A percentile compares a stretch with the other conserved stretches of the same genome.
These are phyloP conservation scores for Plasmodiophora brassicae DNA, from an alignment of 208 protist genomes.

Conservation along the genomic window DNA sequence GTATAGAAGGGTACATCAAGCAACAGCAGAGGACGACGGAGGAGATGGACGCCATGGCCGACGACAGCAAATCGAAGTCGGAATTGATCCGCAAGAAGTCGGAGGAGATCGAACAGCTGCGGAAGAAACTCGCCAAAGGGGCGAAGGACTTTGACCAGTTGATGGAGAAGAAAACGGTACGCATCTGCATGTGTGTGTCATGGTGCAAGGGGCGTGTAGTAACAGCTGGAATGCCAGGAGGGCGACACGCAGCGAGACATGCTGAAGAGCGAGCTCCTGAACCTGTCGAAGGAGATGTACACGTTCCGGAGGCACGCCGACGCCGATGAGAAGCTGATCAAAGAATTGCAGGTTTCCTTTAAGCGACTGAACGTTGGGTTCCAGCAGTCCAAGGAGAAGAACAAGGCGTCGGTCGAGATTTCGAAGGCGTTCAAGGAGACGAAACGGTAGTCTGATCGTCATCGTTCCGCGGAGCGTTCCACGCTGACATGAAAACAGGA, in stretches of 20 bases:
- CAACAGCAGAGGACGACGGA: neutral
- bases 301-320: constrained; percentile 26
- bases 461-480: neutral
- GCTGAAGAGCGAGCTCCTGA: neutral
- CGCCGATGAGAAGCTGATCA: constrained; percentile 33
- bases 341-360: constrained; percentile 32
- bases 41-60: neutral
- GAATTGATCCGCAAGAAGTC: neutral
- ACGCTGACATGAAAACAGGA: constrained; percentile 40
- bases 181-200: neutral
- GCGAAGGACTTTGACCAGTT: constrained; percentile 62
- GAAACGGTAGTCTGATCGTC: constrained; percentile 52
- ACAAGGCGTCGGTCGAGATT: constrained; percentile 70
- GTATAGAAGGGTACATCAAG: neutral
- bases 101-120: constrained; percentile 15
- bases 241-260: neutral
- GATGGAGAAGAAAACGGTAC: constrained; percentile 53
- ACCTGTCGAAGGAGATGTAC: neutral
- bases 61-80: neutral
- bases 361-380: neutral
- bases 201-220: neutral
- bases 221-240: neutral
- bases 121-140: constrained; percentile 17
- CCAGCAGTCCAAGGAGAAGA: constrained; percentile 3
- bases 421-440: constrained; percentile 74